These are phyloP conservation scores for Thielaviopsis populi DNA, from an alignment of 2,329 filamentous ascomycete genomes.

Conservation along the genomic window DNA sequence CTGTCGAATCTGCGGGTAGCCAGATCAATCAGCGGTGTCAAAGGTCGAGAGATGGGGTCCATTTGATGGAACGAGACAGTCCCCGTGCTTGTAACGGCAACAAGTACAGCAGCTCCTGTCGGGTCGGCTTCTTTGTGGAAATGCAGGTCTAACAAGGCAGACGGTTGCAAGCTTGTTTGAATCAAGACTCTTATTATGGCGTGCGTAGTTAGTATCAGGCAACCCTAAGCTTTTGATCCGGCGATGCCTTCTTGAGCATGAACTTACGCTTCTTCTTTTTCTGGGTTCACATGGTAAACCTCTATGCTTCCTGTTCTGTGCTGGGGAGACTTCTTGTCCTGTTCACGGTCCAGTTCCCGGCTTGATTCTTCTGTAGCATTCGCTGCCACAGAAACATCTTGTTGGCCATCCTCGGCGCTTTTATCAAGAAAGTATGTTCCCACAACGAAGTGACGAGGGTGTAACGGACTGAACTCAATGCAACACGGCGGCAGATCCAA, in stretches of 20 bases:
- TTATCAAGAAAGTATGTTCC: slow-evolving; percentile 71
- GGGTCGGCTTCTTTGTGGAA: slow-evolving; percentile 44
- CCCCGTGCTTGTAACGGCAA: slow-evolving; percentile 64
- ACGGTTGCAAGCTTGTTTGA: slow-evolving; percentile 47
- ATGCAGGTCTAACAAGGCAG: slow-evolving; percentile 71
- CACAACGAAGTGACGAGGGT: slow-evolving; percentile 54
- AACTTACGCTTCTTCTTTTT: slow-evolving; percentile 11
- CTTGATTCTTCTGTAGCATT: neutral
- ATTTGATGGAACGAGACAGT: slow-evolving; percentile 49
- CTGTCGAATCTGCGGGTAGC: slow-evolving; percentile 32
- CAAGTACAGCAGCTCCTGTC: slow-evolving; percentile 39
- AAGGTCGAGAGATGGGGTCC: slow-evolving; percentile 25
- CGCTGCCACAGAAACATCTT: too few species aligned
- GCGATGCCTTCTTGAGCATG: neutral
- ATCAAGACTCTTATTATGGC: slow-evolving; percentile 33
- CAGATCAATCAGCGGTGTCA: slow-evolving; percentile 27
- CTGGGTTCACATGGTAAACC: slow-evolving; percentile 29
- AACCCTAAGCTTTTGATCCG: neutral
- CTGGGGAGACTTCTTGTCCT: slow-evolving; percentile 29
- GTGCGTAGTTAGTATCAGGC: neutral
- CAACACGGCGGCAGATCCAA: slow-evolving; percentile 62
- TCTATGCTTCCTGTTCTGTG: slow-evolving; percentile 59
- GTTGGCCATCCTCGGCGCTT: slow-evolving; percentile 20
- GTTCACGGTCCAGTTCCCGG: slow-evolving; percentile 16
- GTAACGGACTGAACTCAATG: slow-evolving; percentile 53